Base-by-base conservation (phyloP, 495 filamentous ascomycete genomes). In the Trichoderma orchidacearum region DNA sequence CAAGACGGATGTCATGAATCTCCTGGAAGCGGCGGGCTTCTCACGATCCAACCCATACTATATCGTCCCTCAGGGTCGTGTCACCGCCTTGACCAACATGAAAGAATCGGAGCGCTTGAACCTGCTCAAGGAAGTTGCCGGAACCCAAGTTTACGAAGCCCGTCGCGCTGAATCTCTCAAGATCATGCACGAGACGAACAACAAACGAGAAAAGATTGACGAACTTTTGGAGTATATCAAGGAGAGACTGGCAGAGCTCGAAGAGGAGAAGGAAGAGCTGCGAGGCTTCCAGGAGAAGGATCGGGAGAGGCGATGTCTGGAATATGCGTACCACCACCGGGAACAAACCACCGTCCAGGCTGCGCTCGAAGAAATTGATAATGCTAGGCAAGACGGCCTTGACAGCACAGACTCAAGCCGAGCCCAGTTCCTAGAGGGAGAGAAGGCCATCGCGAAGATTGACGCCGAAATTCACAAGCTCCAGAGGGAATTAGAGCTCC, bases 41-140 rank as follows among this genome's bases (percentile, higher is more conserved):
- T 95, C 91, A 53, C 86, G 89, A 58, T 95, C 91, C 57, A 99
- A 99, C 68, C 93, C 93, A 21, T 99, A 96, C 75, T 99, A 97
- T 66, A 99, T 99, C 61, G 93, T 99, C 1, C 93, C 94, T 2
- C 93, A 99, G 65, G 93, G 93, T 30, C 87, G 94, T 58, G 90
- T 99, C 53, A 96, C 94, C 0, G 85, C 88, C 23, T 78, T 99
- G 62, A 99, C 93, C 21, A 99, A 96, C 64, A 97, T 96, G 94
- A 95, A 95, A 68, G 93, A 99, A 64, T 79, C 81, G 1, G 91
- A 95, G 63, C 79, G 93, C 54, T 67, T 99, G 59, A 89, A 85
- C 53, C 73, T 99, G 28, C 72, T 99, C 55, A 99, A 99, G 69
- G 92, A 99, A 63, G 94, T 99, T 21, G 94, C 93, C 2, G 93